Conservation (phyloP, 441 rosid species). For the Brassica hybrid region DNA sequence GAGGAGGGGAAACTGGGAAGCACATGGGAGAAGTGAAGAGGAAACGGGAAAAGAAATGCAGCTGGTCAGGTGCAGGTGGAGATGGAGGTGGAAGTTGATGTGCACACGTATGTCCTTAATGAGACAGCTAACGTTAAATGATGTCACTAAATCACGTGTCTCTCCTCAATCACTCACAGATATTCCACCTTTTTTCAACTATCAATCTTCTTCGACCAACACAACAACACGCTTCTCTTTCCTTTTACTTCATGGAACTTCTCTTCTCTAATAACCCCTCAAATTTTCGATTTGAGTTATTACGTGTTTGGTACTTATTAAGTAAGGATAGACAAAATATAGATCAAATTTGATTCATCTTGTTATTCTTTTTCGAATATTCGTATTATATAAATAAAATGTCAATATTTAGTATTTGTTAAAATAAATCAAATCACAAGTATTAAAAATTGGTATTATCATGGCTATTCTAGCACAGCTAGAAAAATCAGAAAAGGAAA, state of each 20-base stretch:
- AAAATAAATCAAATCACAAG: not conserved
- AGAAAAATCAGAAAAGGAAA: not conserved
- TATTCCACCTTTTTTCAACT: not conserved
- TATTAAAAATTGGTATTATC: not conserved
- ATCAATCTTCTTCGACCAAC: slow-evolving; percentile 29
- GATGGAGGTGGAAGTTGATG: slow-evolving; percentile 32
- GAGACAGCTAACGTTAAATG: slow-evolving; percentile 39
- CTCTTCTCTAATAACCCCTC: slow-evolving; percentile 1
- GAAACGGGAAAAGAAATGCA: slow-evolving; percentile 35
- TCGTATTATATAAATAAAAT: not conserved
- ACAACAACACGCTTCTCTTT: slow-evolving; percentile 30
- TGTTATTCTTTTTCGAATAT: too few relatives aligned
- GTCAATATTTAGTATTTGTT: not conserved
- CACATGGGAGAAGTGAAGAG: slow-evolving; percentile 44
- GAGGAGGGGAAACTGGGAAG: slow-evolving; percentile 17
- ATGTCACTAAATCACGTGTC: slow-evolving; percentile 41
- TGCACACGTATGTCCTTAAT: slow-evolving; percentile 43
- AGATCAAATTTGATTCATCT: not conserved
- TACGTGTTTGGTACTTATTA: not conserved
- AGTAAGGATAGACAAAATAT: not conserved
- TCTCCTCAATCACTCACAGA: slow-evolving; percentile 38
- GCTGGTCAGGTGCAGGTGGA: slow-evolving; percentile 36
- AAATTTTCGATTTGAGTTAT: not conserved
- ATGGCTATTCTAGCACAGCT: not conserved
- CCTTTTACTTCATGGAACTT: slow-evolving; percentile 17